A percentile compares a stretch with the other conserved stretches of the same genome.
phyloP scores from a whole-genome alignment of 1,284 basidiomycete genomes.

The Pholiota adiposa region DNA sequence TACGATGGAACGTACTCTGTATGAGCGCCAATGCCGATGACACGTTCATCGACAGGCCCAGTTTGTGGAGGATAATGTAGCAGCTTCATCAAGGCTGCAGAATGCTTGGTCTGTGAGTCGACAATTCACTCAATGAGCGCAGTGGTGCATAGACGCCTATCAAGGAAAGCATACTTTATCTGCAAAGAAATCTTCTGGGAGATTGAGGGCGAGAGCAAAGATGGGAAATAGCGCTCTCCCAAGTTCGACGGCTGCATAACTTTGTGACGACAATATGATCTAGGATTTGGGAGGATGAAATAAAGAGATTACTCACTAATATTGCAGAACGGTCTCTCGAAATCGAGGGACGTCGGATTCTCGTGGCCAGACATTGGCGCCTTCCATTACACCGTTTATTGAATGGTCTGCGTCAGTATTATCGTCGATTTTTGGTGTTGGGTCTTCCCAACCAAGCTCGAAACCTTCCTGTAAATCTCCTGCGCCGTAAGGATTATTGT shows the following conservation, averaged over 20 bases:
- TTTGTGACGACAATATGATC: constrained; percentile 17
- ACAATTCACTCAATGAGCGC: background rate
- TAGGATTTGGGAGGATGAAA: background rate
- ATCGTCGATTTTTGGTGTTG: constrained; percentile 20
- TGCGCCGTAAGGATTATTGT: constrained; percentile 64
- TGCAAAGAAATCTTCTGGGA: constrained; percentile 78
- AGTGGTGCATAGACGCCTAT: too few relatives aligned
- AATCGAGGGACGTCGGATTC: constrained; percentile 50
- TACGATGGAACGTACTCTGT: constrained; percentile 58
- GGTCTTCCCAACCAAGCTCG: constrained; percentile 75
- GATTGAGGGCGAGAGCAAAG: constrained; percentile 81
- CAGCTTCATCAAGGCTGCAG: constrained; percentile 78
- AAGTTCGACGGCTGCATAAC: constrained; percentile 50
- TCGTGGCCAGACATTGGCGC: constrained; percentile 68
- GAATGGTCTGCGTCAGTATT: constrained; percentile 30
- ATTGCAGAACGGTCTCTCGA: constrained; percentile 54
- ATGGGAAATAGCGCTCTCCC: constrained; percentile 80
- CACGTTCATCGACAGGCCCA: constrained; percentile 62
- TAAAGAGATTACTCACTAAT: constrained; percentile 53
- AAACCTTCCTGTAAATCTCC: constrained; percentile 86
- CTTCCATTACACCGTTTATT: constrained; percentile 56
- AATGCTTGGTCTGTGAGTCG: constrained; percentile 50
- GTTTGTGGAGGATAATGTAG: constrained; percentile 79
- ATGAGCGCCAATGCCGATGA: constrained; percentile 84
- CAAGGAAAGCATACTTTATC: constrained; percentile 65